Base-by-base conservation (phyloP, 208 protist genomes). In the Crithidia acanthocephali region DNA sequence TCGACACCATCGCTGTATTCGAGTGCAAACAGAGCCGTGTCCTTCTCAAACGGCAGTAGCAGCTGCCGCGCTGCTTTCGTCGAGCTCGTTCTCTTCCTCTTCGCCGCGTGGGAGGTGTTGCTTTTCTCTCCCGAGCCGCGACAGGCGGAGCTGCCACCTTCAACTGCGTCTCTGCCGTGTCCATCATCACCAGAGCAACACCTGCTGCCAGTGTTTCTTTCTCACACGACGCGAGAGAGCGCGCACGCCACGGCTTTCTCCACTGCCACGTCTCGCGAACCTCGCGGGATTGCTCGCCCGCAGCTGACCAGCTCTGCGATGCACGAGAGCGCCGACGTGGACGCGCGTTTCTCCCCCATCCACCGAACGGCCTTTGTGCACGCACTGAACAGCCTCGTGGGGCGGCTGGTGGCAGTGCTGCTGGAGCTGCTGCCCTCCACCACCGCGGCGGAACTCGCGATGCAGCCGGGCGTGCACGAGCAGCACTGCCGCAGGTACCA, bases 51-150 rank as follows among this genome's bases (percentile, higher is more conserved):
- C 22, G 44, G 44, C 32, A n/a, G 52, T 35, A 61, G 30, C 0
- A 33, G 18, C 20, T 33, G 47, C 37, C 47, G 66, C 45, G 23
- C 40, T n/a, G 65, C 57, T 30, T 68, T 72, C 23, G 28, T 68
- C 2, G 72, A 78, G 11, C 72, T 78, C 15, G 64, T 35, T 7
- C 48, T 62, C 48, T 62, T 78, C 20, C 28, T 72, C 28, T 78
- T 72, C 33, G 61, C 72, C 0, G 55, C 44, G 3, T 78, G 72
- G 72, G 72, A 72, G 59, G 53, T 78, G 62, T 18, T 72, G 40
- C 60, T 78, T 8, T 44, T n/a, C 18, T n/a, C 44, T n/a, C 15
- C 44, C 18, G 59, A 27, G 48, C 22, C 7, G 2, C 23, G 5
- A 22, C 48, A 23, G 23, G 5, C 7, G 22, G 18, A 2, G 22